phyloP scores from a whole-genome alignment of 139 green algal species.

The Choricystis sp. region DNA sequence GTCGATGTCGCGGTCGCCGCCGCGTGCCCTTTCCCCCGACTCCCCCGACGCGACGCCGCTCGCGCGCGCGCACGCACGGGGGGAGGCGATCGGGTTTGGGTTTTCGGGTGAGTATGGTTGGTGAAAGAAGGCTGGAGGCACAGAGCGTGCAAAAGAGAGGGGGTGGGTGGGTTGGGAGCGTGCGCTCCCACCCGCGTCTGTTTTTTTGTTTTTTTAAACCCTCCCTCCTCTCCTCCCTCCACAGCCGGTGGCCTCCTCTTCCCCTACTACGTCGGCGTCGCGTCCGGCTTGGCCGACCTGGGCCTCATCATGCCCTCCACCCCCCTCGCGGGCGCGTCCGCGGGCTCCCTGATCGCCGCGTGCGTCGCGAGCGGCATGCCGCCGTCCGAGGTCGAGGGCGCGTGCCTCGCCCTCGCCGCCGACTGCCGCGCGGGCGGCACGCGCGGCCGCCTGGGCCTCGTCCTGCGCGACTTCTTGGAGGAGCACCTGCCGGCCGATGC shows the following conservation, averaged over 20 bases:
- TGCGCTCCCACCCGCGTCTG: too few species aligned
- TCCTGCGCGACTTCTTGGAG: constrained; percentile 22
- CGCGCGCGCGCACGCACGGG: too few species aligned
- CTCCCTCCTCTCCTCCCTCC: too few species aligned
- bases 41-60: too few species aligned
- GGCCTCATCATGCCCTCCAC: background rate
- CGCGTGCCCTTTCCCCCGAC: too few species aligned
- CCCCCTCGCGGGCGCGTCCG: constrained; percentile 28
- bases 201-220: too few species aligned
- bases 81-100: too few species aligned
- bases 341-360: constrained; percentile 58
- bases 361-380: constrained; percentile 36
- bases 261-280: background rate
- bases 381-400: background rate
- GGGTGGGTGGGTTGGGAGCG: too few species aligned
- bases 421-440: background rate
- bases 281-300: background rate
- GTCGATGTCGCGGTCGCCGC: too few species aligned
- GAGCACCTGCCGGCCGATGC: constrained; percentile 32
- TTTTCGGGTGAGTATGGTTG: too few species aligned
- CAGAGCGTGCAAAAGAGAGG: too few species aligned
- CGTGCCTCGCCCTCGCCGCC: background rate
- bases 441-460: background rate
- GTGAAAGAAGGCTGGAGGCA: too few species aligned
- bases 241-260: constrained; percentile 3